Evolutionary conservation across 345 rosid species (phyloP), one percentile per base, ranked within the genome.

Genomic region (Gossypium stocksii): DNA sequence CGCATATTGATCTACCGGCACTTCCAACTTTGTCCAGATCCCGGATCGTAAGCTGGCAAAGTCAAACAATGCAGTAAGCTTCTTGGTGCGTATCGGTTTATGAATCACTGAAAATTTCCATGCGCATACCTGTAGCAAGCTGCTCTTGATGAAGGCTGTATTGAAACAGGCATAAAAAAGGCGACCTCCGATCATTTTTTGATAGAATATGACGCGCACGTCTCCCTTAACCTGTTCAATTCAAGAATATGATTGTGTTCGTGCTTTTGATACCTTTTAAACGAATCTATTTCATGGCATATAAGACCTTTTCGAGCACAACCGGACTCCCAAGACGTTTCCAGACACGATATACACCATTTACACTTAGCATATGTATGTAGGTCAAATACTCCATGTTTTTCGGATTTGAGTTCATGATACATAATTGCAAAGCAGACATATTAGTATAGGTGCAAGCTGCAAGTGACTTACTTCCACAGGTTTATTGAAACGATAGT

Each of bases 161-260:
- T 92, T 92, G 84, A 94, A 94, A 80, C 98, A 94, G 52, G 85
- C 88, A 41, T 92, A 94, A 80, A 94, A 94, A 49, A 94, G 88
- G 15, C 94, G 93, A n/a, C 89, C 87, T 74, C 97, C 98, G 2
- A 87, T 85, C 95, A 89, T 87, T 74, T 94, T 94, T 77, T 88
- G 84, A 78, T 92, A 92, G 86, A 94, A 94, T 80, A 89, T 89
- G 54, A 94, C 84, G 11, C 97, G 87, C 17, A 90, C 82, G 56
- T 94, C 98, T 60, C 93, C 97, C 6, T 78, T 86, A 2, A 94
- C 91, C 97, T 92, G 81, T 76, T 20, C 59, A 78, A 77, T 53
- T 63, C 38, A 20, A 57, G 29, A 27, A 49, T 9, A 64, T 34
- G 19, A 20, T 56, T 43, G 12, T 66, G 7, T 70, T 71, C 54